These are phyloP conservation scores for Lasiosphaeria miniovina DNA, from an alignment of 495 filamentous ascomycete genomes.

Conservation along the genomic window DNA sequence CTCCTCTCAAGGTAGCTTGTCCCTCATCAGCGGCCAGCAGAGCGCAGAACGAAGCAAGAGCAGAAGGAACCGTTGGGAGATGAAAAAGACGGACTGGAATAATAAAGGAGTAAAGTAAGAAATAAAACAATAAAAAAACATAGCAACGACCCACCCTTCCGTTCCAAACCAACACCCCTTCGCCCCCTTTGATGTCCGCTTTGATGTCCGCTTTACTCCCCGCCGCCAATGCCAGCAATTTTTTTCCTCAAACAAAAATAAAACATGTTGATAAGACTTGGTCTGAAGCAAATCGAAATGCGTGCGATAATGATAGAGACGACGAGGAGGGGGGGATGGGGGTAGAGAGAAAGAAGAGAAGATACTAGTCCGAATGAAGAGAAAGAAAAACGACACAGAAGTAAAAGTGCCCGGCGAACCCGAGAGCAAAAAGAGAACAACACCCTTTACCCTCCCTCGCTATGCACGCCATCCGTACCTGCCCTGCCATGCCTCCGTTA, in stretches of 20 bases:
- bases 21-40: too few relatives aligned
- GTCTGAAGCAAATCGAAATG: conserved; percentile 24
- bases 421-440: conserved; percentile 44
- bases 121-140: conserved; percentile 35
- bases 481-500: conserved; percentile 17
- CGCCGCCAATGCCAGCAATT: conserved; percentile 28
- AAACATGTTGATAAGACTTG: conserved; percentile 17
- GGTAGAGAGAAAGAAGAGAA: conserved; percentile 28
- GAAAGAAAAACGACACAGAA: conserved; percentile 30
- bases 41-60: too few relatives aligned
- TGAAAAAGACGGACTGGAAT: too few relatives aligned
- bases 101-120: conserved; percentile 19
- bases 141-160: conserved; percentile 40
- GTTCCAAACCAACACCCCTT: conserved; percentile 28
- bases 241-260: conserved; percentile 35
- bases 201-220: conserved; percentile 23
- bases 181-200: conserved; percentile 21
- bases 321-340: not conserved
- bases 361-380: conserved; percentile 22
- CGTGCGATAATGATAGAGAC: not conserved
- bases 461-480: conserved; percentile 47
- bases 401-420: conserved; percentile 32
- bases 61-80: too few relatives aligned
- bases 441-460: conserved; percentile 61
- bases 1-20: too few relatives aligned